Base-by-base conservation (phyloP, 225 moss, liverwort and hornwort genomes). In the Thuidium tamariscinum region DNA sequence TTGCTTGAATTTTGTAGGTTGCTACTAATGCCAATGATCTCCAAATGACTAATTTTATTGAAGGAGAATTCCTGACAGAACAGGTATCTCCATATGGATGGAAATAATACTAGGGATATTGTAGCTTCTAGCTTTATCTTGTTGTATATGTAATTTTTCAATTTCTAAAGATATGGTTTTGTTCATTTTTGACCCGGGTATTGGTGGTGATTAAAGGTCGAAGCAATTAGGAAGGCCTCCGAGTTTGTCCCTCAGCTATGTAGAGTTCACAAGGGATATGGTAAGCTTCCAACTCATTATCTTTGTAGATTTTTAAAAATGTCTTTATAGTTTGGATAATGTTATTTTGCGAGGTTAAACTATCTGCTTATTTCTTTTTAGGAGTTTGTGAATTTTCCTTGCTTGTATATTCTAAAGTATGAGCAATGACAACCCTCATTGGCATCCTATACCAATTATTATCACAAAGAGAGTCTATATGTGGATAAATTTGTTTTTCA, bases 181-280 rank as follows among this genome's bases (percentile, higher is more conserved):
- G 4, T 69, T 71, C n/a, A 20, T 41, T 57, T 69, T 34, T 83
- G 52, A 89, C 37, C 14, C 34, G 68, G 29, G 16, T 80, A 34
- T 62, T 59, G 56, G 83, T 88, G 74, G 61, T 82, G 60, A 79
- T 67, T 85, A 46, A 88, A 97, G 96, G 90, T 97, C 19, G 98
- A 98, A 90, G 94, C 95, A 11, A 94, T 96, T 55, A 98, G 91
- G 89, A 94, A 92, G 68, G 91, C 96, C 30, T 96, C 98, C 15
- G 92, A 89, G 55, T 95, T 88, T 75, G 96, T 98, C 17, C 88
- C 98, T 61, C 98, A 96, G 86, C 79, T 98, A 79, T 93, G 98
- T 44, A 95, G 98, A 83, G 95, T 98, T 79, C 96, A 96, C 57
- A 94, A 94, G 60, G 98, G 98, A 64, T 93, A 92, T 71, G 98